phyloP scores from a whole-genome alignment of 768 basidiomycete species.

The Albatrellus ellisii region DNA sequence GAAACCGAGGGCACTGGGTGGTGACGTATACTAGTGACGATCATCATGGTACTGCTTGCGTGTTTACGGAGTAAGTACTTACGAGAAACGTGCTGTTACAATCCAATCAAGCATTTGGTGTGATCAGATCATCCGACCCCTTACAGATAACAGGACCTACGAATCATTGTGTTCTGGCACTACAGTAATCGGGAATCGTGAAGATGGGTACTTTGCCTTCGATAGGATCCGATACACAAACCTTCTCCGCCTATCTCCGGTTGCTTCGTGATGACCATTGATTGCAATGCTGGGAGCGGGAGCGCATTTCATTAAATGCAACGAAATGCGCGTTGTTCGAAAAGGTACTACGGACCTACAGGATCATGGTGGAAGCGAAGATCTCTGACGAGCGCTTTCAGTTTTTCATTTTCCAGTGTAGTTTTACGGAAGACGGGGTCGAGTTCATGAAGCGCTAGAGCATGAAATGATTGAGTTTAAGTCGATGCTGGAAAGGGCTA shows the following conservation, averaged over 20 bases:
- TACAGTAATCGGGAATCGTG: constrained; percentile 19
- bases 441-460: constrained; percentile 64
- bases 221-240: constrained; percentile 18
- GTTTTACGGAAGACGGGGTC: constrained; percentile 71
- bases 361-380: constrained; percentile 80
- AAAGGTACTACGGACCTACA: constrained; percentile 36
- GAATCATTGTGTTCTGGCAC: constrained; percentile 93
- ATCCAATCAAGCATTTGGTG: background rate
- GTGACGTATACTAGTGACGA: constrained; percentile 67
- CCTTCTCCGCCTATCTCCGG: constrained; percentile 88
- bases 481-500: background rate
- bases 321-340: background rate
- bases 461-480: constrained; percentile 1
- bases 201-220: background rate
- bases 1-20: constrained; percentile 85
- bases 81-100: constrained; percentile 58
- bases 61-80: constrained; percentile 14
- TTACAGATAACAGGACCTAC: constrained; percentile 29
- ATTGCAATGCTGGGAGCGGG: constrained; percentile 54
- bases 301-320: no score
- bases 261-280: constrained; percentile 95
- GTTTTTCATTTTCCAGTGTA: constrained; percentile 65
- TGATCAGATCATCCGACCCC: background rate
- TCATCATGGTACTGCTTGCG: constrained; percentile 1
- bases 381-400: constrained; percentile 61